phyloP scores from a whole-genome alignment of 2,329 filamentous ascomycete genomes.

The Aspergillus phoenicis region DNA sequence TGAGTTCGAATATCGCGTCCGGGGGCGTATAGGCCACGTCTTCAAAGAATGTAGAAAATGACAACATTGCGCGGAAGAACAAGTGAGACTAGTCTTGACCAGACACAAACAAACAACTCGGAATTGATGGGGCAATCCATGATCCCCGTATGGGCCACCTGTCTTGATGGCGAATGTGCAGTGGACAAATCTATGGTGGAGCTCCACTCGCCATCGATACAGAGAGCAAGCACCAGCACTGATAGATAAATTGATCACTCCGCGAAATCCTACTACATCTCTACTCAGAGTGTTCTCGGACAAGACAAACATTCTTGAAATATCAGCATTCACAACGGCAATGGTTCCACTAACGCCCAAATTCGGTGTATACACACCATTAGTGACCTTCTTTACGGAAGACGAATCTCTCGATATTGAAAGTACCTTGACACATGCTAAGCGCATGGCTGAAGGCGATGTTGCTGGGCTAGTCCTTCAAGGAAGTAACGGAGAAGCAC shows the following conservation, averaged over 20 bases:
- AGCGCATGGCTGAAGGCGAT: conserved; percentile 61
- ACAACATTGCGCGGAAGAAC: neutral
- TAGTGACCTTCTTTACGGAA: neutral
- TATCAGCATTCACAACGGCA: neutral
- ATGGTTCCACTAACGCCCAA: neutral
- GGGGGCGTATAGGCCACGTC: conserved; percentile 37
- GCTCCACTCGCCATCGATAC: too few relatives aligned
- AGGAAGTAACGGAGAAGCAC: conserved; percentile 74
- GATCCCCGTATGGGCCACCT: too few relatives aligned
- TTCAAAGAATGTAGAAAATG: conserved; percentile 32
- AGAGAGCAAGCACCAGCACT: too few relatives aligned
- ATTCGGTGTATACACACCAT: neutral
- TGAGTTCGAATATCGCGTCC: conserved; percentile 2
- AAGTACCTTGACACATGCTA: neutral
- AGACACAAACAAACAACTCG: too few relatives aligned
- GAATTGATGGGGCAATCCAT: too few relatives aligned
- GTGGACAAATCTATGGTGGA: too few relatives aligned
- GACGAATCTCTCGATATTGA: neutral
- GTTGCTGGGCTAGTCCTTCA: conserved; percentile 70
- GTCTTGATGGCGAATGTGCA: too few relatives aligned
- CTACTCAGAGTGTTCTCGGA: too few relatives aligned
- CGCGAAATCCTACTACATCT: too few relatives aligned
- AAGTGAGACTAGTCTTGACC: too few relatives aligned
- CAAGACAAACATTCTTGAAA: neutral
- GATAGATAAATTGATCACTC: too few relatives aligned